Base-by-base conservation (phyloP, 352 stramenopile species). In the Globisporangium takayamanum region DNA sequence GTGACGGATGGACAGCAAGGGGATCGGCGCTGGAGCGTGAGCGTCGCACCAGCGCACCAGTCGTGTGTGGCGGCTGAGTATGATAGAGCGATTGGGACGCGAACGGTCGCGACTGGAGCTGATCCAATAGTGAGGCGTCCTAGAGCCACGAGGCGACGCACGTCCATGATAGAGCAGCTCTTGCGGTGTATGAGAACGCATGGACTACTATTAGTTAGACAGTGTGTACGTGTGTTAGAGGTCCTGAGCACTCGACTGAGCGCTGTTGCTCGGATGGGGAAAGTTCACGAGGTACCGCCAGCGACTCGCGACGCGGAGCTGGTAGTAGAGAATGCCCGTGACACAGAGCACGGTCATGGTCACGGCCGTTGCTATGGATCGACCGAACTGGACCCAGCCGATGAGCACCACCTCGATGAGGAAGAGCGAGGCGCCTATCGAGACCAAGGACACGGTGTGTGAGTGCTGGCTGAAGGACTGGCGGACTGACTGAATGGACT, bases 241-340 rank as follows among this genome's bases (percentile, higher is more conserved):
- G 30, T 62, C 28, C 49, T 47, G 28, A 26, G 50, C 26, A 20
- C 36, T 56, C 39, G 56, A 51, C 12, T 41, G 37, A 3, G 8
- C 8, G 6, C 26, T 37, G 36, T 48, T 64, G 47, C 42, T 60
- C 28, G 58, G 67, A 50, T 84, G 72, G 1, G 72, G 73, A 41
- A 80, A 77, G 42, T 88, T 79, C 55, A 90, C 78, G 25, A 92
- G 67, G 47, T 89, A 88, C 45, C 78, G 71, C 81, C 82, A 94
- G 30, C 74, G 65, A 61, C 80, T 89, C 45, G 78, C 73, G 50
- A 92, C 70, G 15, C 78, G 70, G 22, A 89, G 61, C 37, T 88
- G 76, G 54, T 81, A 91, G 60, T 85, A 88, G 20, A 89, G 50
- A 36, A 88, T 68, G 53, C 74, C 70, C 30, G 67, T 20, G 2